Evolutionary conservation across 768 basidiomycete species (phyloP).

Genomic region (Kondoa subrosea): DNA sequence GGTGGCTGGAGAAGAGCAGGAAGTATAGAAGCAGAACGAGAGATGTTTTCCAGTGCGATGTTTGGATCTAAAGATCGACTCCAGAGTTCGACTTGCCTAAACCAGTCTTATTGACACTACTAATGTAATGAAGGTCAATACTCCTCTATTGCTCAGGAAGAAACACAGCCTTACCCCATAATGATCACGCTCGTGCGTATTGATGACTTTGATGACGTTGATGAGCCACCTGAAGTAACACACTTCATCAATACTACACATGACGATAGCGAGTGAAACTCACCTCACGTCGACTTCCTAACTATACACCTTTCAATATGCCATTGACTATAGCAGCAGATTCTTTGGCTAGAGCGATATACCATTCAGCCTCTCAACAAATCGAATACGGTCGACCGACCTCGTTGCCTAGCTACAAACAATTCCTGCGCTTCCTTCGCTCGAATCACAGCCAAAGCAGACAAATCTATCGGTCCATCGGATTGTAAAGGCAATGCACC

Average conservation of each 20-base stretch:
- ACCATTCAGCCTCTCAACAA: not conserved
- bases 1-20: no score
- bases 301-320: not conserved
- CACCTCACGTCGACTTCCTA: not conserved
- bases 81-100: no score
- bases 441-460: not conserved
- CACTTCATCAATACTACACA: not conserved
- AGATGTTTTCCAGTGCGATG: no score
- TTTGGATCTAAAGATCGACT: no score
- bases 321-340: not conserved
- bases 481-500: not conserved
- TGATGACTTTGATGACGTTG: no score
- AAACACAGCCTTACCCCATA: no score
- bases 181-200: no score
- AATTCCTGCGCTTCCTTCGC: not conserved
- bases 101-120: no score
- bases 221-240: not conserved
- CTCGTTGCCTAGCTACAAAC: not conserved
- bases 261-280: not conserved
- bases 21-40: no score
- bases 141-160: no score
- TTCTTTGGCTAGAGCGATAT: not conserved
- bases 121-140: no score
- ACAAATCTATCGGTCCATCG: not conserved
- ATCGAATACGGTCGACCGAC: not conserved